Conservation (phyloP, 75 land plant species). For the Picea sitchensis region DNA sequence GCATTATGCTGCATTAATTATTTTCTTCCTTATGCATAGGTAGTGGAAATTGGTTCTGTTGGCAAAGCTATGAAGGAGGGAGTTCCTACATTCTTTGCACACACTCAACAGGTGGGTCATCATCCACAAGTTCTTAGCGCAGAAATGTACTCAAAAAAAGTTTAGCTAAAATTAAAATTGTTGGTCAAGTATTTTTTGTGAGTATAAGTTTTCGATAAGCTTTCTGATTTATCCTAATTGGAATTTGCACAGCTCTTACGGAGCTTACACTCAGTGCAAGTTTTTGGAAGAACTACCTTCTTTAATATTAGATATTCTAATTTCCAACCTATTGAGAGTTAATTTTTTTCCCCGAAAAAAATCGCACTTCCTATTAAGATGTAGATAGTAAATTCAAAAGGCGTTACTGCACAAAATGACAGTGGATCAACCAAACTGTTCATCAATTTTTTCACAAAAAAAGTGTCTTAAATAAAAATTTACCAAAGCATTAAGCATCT, state of each 20-base stretch:
- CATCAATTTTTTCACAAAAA: no score
- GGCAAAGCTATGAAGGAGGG: conserved; percentile 53
- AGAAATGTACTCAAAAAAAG: not conserved
- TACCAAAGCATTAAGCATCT: no score
- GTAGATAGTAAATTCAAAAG: no score
- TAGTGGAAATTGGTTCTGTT: conserved; percentile 91
- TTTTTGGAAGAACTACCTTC: not conserved
- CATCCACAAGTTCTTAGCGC: not conserved
- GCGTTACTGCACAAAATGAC: no score
- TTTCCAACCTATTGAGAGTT: not conserved
- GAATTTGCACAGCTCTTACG: not conserved
- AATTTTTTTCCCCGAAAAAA: no score
- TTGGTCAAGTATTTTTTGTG: not conserved
- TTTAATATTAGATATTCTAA: not conserved
- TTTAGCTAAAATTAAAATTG: no score
- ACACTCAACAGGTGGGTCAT: conserved; percentile 39
- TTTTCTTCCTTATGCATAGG: conserved; percentile 24
- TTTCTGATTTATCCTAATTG: not conserved
- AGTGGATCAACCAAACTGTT: no score
- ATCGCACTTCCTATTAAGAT: no score
- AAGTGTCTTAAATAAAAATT: no score
- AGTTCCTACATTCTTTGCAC: conserved; percentile 61
- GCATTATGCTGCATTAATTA: not conserved
- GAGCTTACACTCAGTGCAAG: not conserved
- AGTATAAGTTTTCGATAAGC: no score